Conservation (phyloP, 768 basidiomycete genomes). For the Suillus weaverae region DNA sequence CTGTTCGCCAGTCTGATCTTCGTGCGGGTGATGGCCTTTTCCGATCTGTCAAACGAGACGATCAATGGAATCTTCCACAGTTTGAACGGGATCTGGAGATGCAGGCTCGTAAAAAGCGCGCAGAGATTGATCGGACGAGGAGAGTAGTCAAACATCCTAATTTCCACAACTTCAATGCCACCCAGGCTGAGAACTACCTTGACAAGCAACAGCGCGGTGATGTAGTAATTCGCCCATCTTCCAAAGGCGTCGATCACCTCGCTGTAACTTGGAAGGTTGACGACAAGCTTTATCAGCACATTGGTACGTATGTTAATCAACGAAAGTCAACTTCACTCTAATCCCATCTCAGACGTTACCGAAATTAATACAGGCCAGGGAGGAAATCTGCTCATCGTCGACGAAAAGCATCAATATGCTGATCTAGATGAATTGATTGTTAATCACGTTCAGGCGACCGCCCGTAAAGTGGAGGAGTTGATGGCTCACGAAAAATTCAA, state of each 20-base stretch:
- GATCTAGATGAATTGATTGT: slow-evolving; percentile 97
- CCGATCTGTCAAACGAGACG: slow-evolving; percentile 59
- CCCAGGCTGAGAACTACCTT: slow-evolving; percentile 86
- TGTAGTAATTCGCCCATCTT: slow-evolving; percentile 94
- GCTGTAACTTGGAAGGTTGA: slow-evolving; percentile 99
- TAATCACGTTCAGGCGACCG: slow-evolving; percentile 93
- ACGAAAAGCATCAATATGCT: slow-evolving; percentile 77
- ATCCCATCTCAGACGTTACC: slow-evolving; percentile 60
- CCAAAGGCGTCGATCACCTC: slow-evolving; percentile 89
- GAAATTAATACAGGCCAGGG: slow-evolving; percentile 77
- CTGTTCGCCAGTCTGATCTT: slow-evolving; percentile 64
- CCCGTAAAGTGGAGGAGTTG: slow-evolving; percentile 89
- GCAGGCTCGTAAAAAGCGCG: slow-evolving; percentile 78
- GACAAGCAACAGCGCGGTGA: slow-evolving; percentile 92
- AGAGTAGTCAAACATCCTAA: slow-evolving; percentile 96
- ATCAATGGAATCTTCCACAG: slow-evolving; percentile 64
- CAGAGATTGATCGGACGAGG: slow-evolving; percentile 75
- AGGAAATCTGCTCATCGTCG: slow-evolving; percentile 69
- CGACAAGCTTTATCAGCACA: slow-evolving; percentile 92
- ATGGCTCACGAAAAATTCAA: slow-evolving; percentile 97
- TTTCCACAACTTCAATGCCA: slow-evolving; percentile 92
- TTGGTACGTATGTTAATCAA: slow-evolving; percentile 56
- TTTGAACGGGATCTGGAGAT: slow-evolving; percentile 70
- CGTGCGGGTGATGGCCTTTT: slow-evolving; percentile 60
- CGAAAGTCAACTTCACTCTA: slow-evolving; percentile 8